phyloP scores from a whole-genome alignment of 192 early-diverging fungal genomes.

The Chytriomyces confervae region DNA sequence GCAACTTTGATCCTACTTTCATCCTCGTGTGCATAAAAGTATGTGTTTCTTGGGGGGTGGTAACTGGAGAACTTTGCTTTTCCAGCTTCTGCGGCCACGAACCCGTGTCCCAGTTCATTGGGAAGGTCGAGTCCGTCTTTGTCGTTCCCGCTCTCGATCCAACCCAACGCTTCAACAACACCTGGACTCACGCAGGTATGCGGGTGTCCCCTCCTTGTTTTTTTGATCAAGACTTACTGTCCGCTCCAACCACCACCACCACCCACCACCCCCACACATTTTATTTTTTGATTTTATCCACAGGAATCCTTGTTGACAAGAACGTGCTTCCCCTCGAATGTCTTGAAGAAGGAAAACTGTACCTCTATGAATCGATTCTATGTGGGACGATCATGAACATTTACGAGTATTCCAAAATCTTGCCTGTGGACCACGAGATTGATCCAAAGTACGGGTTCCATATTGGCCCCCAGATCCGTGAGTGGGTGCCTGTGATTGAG shows the following conservation, averaged over 20 bases:
- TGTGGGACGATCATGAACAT: conserved; percentile 35
- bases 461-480: conserved; percentile 41
- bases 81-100: conserved; percentile 41
- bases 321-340: conserved; percentile 43
- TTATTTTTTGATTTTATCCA: neutral
- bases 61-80: neutral
- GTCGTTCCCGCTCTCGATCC: conserved; percentile 26
- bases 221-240: neutral
- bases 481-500: conserved; percentile 29
- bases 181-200: conserved; percentile 40
- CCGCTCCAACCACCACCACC: neutral
- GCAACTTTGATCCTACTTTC: neutral
- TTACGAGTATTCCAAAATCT: conserved; percentile 27
- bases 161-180: conserved; percentile 14
- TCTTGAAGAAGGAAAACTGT: conserved; percentile 43
- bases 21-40: neutral
- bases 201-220: neutral
- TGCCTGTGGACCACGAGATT: conserved; percentile 35
- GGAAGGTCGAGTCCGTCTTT: conserved; percentile 39
- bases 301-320: conserved; percentile 47
- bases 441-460: conserved; percentile 16
- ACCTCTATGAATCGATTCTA: conserved; percentile 45
- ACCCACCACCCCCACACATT: neutral
- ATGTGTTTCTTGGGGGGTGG: neutral
- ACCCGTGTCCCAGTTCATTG: conserved; percentile 38